Evolutionary conservation across 345 rosid species (phyloP).

Genomic region (Luvunga scandens): DNA sequence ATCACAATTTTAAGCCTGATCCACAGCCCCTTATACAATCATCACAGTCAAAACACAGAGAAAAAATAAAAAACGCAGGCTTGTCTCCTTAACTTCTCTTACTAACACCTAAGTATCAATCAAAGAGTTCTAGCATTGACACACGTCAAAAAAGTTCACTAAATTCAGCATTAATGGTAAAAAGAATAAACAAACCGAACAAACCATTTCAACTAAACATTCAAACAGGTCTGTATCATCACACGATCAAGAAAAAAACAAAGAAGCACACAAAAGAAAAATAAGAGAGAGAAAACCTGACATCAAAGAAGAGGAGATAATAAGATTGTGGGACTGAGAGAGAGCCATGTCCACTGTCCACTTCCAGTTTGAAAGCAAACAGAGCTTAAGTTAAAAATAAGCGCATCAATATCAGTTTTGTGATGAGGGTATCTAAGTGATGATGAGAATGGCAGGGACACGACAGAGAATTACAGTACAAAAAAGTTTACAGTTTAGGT

Average conservation of each 20-base stretch:
- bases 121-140: not conserved
- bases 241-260: not conserved
- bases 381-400: not conserved
- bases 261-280: not conserved
- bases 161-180: not conserved
- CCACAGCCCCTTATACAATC: not conserved
- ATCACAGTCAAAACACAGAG: not conserved
- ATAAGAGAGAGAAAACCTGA: constrained; percentile 10
- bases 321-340: not conserved
- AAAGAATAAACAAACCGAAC: not conserved
- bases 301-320: not conserved
- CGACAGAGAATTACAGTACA: too few species aligned
- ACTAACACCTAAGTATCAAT: not conserved
- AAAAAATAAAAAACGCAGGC: not conserved
- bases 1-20: not conserved
- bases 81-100: not conserved
- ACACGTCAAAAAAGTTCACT: not conserved
- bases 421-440: not conserved
- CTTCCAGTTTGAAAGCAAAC: not conserved
- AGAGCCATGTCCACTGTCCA: not conserved
- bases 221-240: not conserved
- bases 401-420: not conserved
- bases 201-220: not conserved
- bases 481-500: too few species aligned
- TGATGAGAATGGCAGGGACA: too few species aligned